Evolutionary conservation across 2,329 filamentous ascomycete genomes (phyloP), one percentile per base, ranked within the genome.

Genomic region (Periglandula ipomoeae): DNA sequence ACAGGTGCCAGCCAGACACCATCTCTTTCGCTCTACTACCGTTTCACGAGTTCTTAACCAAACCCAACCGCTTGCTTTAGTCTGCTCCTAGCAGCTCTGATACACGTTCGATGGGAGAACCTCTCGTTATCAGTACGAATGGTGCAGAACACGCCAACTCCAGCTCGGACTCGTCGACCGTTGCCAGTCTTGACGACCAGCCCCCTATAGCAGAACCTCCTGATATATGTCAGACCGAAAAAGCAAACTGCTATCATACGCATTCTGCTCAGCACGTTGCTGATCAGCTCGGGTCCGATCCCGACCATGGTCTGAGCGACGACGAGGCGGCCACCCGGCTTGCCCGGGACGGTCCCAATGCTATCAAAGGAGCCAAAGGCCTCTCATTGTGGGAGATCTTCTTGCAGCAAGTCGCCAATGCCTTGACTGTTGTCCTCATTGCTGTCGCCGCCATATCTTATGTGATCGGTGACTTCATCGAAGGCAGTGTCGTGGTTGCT

Each of bases 371-470:
- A 68, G 79, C 82, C 72, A 80, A 83, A 69, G 80, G 82, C 66
- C 69, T 84, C 69, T 87, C 84, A 66, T 61, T 84, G 67, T 86
- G 82, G 79, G 79, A 84, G 70, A 85, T 88, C 70, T 76, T 88
- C 69, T 67, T 88, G 68, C 84, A 83, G 62, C 84, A 88, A 71
- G 77, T 87, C 58, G 85, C 84, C 56, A 88, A 88, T 70, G 85
- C 83, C 70, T 71, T 88, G 67, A 88, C 84, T 55, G 73, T 85
- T 62, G 82, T 87, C 53, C 80, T 89, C 57, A 73, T 89, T 56
- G 80, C 87, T 59, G 85, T 86, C 59, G 87, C 87, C 80, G 81
- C 79, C 51, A 70, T 81, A 51, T 81, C 78, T 44, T 85, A 83
- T 67, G 78, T 74, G 62, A 85, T 84, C 56, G 60, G 72, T 57